phyloP scores from a whole-genome alignment of 331 rosid genomes.

The Phaseolus coccineus region DNA sequence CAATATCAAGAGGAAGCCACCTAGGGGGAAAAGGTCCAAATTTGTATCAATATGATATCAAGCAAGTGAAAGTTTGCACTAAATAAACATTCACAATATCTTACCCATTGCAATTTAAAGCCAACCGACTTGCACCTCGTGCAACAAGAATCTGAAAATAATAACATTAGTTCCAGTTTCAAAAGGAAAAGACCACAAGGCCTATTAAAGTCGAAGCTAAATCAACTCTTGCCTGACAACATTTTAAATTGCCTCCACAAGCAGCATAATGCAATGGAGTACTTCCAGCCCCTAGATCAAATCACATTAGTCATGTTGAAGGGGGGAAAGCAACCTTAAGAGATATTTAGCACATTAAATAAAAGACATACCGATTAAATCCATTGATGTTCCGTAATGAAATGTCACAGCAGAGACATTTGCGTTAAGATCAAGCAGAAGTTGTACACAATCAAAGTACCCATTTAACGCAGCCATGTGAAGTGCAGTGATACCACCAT shows the following conservation, averaged over 20 bases:
- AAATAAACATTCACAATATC: constrained; percentile 28
- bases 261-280: constrained; percentile 96
- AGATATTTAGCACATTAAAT: constrained; percentile 18
- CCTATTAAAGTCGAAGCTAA: constrained; percentile 27
- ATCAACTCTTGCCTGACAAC: constrained; percentile 88
- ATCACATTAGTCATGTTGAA: constrained; percentile 32
- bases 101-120: constrained; percentile 97
- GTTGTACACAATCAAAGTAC: constrained; percentile 83
- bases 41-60: constrained; percentile 22
- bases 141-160: constrained; percentile 83
- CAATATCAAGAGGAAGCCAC: constrained; percentile 98
- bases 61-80: constrained; percentile 11
- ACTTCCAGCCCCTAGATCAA: constrained; percentile 89
- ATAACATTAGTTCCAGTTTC: constrained; percentile 35
- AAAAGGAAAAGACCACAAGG: constrained; percentile 37
- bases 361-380: constrained; percentile 77
- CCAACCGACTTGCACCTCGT: constrained; percentile 81
- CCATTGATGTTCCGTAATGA: constrained; percentile 98
- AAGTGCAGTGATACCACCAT: constrained; percentile 94
- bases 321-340: constrained; percentile 24
- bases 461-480: constrained; percentile 96
- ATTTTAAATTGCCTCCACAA: constrained; percentile 96
- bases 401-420: constrained; percentile 73
- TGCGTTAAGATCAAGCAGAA: constrained; percentile 90
- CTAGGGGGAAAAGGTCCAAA: constrained; percentile 47